Evolutionary conservation across 225 moss, liverwort and hornwort species (phyloP).

Genomic region (Bryum argenteum): DNA sequence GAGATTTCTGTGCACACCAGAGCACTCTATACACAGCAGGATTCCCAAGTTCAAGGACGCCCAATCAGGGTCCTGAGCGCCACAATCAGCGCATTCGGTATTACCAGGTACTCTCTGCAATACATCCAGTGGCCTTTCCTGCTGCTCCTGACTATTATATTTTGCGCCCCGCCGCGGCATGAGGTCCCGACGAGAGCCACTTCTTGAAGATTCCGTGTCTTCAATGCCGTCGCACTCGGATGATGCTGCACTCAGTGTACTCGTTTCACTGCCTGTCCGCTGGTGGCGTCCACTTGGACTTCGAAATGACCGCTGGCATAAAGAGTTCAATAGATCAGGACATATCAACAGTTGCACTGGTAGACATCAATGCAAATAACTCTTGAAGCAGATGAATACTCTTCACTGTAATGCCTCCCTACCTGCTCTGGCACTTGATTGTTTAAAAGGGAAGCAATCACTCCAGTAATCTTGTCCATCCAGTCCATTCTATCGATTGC

Average conservation of each 20-base stretch:
- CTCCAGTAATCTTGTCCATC: conserved; percentile 92
- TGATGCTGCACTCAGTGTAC: conserved; percentile 65
- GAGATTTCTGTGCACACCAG: conserved; percentile 59
- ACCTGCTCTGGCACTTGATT: conserved; percentile 77
- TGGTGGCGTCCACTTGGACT: conserved; percentile 45
- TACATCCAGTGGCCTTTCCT: conserved; percentile 71
- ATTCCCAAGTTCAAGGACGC: conserved; percentile 83
- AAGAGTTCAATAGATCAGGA: conserved; percentile 23
- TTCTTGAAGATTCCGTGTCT: conserved; percentile 47
- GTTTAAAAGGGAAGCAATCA: conserved; percentile 82
- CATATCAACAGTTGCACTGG: conserved; percentile 9
- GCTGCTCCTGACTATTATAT: conserved; percentile 23
- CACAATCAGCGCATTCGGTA: conserved; percentile 79
- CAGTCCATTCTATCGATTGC: conserved; percentile 91
- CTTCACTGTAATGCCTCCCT: conserved; percentile 9
- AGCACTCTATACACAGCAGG: conserved; percentile 82
- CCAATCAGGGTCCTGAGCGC: conserved; percentile 83
- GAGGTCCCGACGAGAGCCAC: conserved; percentile 44
- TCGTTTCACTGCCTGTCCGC: conserved; percentile 59
- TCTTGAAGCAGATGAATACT: conserved; percentile 3
- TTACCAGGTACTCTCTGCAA: conserved; percentile 71
- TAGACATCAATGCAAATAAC: conserved; percentile 9
- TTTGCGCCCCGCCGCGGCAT: conserved; percentile 46
- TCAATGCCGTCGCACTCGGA: conserved; percentile 51
- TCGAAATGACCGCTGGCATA: conserved; percentile 48